Evolutionary conservation across 371 early-diverging fungal species (phyloP).

Genomic region (Phascolomyces articulosus): DNA sequence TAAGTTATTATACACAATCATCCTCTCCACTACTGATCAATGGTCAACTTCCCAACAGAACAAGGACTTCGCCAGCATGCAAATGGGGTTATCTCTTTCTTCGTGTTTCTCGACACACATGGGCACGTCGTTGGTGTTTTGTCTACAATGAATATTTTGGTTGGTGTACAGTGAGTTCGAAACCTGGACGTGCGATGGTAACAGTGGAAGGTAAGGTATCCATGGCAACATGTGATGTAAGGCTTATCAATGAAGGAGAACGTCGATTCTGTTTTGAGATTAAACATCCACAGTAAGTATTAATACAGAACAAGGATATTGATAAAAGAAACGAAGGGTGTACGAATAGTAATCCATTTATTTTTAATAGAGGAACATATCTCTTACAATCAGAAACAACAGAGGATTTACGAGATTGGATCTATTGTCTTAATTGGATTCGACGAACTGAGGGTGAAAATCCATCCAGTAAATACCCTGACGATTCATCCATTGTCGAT

Average conservation of each 20-base stretch:
- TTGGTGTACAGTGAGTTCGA: conserved; percentile 32
- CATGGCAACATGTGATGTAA: conserved; percentile 58
- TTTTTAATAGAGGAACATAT: conserved; percentile 24
- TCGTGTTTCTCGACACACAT: conserved; percentile 7
- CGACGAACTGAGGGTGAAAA: conserved; percentile 24
- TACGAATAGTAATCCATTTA: too few species aligned
- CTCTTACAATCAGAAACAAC: conserved; percentile 72
- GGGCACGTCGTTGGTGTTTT: conserved; percentile 27
- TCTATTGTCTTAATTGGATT: conserved; percentile 3
- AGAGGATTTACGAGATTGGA: conserved; percentile 68
- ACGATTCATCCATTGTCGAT: conserved; percentile 6
- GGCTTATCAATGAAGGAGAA: conserved; percentile 51
- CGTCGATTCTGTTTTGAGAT: conserved; percentile 75
- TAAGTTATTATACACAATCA: conserved; percentile 7
- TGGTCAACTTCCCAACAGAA: conserved; percentile 27
- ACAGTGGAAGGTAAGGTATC: conserved; percentile 57
- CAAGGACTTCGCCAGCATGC: conserved; percentile 8
- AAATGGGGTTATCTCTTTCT: conserved; percentile 38
- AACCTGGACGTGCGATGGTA: conserved; percentile 40
- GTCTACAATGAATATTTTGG: conserved; percentile 50
- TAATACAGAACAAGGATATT: not conserved
- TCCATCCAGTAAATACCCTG: not conserved
- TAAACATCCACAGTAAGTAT: conserved; percentile 16
- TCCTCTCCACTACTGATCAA: conserved; percentile 7
- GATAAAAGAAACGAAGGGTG: too few species aligned